Evolutionary conservation across 179 eudicot genomes (phyloP), one percentile per base, ranked within the genome.

Genomic region (Pouteria campechiana): DNA sequence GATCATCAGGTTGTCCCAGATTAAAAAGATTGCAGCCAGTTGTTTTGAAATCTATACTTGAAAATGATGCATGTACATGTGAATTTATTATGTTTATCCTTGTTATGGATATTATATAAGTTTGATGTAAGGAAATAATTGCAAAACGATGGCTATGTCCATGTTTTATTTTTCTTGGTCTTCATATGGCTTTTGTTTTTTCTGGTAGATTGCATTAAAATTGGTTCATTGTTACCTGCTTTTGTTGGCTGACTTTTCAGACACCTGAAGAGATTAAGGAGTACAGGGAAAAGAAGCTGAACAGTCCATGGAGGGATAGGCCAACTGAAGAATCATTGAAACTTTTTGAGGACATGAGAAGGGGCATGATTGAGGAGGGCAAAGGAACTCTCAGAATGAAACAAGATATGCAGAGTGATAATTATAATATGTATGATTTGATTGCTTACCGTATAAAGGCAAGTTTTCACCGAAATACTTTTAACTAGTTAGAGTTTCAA

Each of bases 371-470:
- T 66, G 87, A 81, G 39, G 97, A 89, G 70, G 97, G 97, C 15
- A 81, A 89, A 68, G 95, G 93, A 52, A 90, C 96, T 12, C 72
- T 89, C 13, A 59, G 95, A 54, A 85, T 89, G 97, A 89, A 86
- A 50, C 95, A 85, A 64, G 97, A 85, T 63, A 89, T 89, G 93
- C 89, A 81, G 55, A 85, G 79, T 52, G 90, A 89, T 24, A 89
- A 89, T 46, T 72, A 52, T 48, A 89, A 89, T 60, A 89, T 89
- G 97, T 79, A 85, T 36, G 97, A 89, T 64, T 86, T 85, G 49
- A 89, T 89, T 51, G 95, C 97, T 45, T 89, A 89, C 42, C 89
- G 97, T 46, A 81, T 89, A 55, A 89, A 89, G 93, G 97, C 70
- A 76, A 76, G 81, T 60, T 17, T 25, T 28, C 11, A 23, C 1